Percentiles rank a stretch among this genome's conserved stretches.
Conservation (phyloP, 179 eudicot species). For the Camellia oleifera region DNA sequence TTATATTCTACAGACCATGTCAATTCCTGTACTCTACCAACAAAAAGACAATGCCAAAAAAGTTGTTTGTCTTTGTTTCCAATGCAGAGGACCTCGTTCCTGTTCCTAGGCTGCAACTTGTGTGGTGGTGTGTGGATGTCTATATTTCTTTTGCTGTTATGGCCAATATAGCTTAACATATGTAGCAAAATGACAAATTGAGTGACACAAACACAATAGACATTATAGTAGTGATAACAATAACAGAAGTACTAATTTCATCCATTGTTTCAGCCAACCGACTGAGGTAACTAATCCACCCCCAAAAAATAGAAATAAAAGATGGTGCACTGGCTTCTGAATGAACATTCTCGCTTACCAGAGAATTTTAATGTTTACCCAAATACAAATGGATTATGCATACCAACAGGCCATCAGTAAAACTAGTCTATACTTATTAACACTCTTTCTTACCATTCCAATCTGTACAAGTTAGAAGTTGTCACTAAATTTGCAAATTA, state of each 20-base stretch:
- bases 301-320: too few species aligned
- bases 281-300: too few species aligned
- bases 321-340: neutral
- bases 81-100: neutral
- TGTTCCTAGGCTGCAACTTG: neutral
- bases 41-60: neutral
- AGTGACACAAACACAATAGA: too few species aligned
- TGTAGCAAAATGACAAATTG: too few species aligned
- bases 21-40: neutral
- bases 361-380: neutral
- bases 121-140: neutral
- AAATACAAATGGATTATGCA: neutral
- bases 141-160: too few species aligned
- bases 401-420: neutral
- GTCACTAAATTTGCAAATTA: neutral
- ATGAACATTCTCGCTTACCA: too few species aligned
- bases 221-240: too few species aligned
- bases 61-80: neutral
- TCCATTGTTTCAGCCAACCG: too few species aligned
- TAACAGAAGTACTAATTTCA: too few species aligned
- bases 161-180: too few species aligned
- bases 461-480: neutral
- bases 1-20: neutral
- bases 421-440: too few species aligned
- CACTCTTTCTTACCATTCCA: neutral